phyloP scores from a whole-genome alignment of 371 early-diverging fungal species.

The Mucor velutinosus region DNA sequence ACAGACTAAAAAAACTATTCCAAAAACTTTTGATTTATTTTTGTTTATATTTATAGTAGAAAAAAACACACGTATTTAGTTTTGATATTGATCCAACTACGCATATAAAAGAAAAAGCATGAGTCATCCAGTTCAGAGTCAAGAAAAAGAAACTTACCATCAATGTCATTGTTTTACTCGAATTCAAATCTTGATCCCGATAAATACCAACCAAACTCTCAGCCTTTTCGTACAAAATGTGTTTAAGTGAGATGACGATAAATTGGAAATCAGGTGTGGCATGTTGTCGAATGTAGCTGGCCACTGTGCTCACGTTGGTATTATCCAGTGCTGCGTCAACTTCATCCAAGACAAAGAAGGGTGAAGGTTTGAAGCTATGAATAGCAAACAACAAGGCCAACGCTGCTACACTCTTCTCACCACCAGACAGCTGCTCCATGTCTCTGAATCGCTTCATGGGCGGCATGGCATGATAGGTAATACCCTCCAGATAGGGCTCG shows the following conservation, averaged over 20 bases:
- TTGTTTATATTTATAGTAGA: background rate
- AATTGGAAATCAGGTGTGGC: slow-evolving; percentile 85
- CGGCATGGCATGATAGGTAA: slow-evolving; percentile 99
- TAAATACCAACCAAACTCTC: slow-evolving; percentile 98
- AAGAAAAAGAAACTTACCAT: slow-evolving; percentile 36
- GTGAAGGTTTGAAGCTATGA: slow-evolving; percentile 93
- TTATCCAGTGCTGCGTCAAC: slow-evolving; percentile 99
- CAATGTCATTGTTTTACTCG: slow-evolving; percentile 85
- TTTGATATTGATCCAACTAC: slow-evolving; percentile 31
- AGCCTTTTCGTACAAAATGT: slow-evolving; percentile 92
- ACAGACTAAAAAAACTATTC: background rate
- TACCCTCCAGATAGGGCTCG: slow-evolving; percentile 94
- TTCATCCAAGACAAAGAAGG: slow-evolving; percentile 99
- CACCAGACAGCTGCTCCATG: slow-evolving; percentile 98
- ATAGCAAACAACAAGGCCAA: slow-evolving; percentile 98
- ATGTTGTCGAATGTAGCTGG: slow-evolving; percentile 80
- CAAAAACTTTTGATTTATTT: background rate
- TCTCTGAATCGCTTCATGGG: slow-evolving; percentile 99
- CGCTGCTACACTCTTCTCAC: slow-evolving; percentile 99
- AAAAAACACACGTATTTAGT: background rate
- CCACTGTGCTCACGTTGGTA: slow-evolving; percentile 93
- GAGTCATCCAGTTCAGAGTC: background rate
- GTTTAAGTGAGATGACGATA: slow-evolving; percentile 98
- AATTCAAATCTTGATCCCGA: slow-evolving; percentile 84
- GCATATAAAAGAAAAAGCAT: background rate